Percentiles rank a stretch among this genome's conserved stretches.
phyloP scores from a whole-genome alignment of 2,329 filamentous ascomycete genomes.

The Calonectria naviculata region DNA sequence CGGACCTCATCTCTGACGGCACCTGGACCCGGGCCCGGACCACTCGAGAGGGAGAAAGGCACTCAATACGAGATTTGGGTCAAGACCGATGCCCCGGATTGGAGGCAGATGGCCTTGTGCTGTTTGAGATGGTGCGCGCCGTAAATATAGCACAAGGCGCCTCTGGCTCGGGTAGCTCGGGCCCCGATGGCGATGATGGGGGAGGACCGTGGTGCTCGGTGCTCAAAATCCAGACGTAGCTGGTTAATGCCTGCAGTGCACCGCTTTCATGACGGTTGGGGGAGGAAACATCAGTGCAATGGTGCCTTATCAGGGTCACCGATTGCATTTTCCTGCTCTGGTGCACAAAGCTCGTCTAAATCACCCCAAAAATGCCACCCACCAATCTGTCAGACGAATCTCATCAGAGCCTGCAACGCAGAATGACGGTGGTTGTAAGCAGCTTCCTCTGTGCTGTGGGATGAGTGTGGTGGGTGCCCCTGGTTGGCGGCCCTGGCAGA shows the following conservation, averaged over 20 bases:
- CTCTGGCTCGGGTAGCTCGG: background rate
- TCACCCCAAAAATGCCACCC: background rate
- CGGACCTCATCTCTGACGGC: constrained; percentile 7
- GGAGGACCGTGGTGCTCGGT: background rate
- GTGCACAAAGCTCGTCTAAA: background rate
- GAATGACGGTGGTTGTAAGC: background rate
- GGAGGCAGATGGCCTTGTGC: background rate
- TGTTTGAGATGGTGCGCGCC: background rate
- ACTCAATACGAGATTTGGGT: constrained; percentile 6
- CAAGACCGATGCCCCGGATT: background rate
- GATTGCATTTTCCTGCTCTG: background rate
- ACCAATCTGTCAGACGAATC: background rate
- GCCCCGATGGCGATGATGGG: background rate
- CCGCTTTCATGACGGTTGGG: background rate
- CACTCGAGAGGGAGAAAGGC: background rate
- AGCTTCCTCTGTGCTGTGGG: background rate
- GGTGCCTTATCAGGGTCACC: background rate
- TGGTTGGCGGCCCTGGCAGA: constrained; percentile 3
- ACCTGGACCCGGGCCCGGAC: background rate
- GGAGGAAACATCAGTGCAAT: background rate
- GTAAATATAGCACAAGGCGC: background rate
- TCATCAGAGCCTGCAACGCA: background rate
- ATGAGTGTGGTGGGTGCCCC: constrained; percentile 6
- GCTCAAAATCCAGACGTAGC: background rate
- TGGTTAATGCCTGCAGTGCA: background rate